Evolutionary conservation across 805 yeast species (phyloP).

Genomic region (Candida hispaniensis): DNA sequence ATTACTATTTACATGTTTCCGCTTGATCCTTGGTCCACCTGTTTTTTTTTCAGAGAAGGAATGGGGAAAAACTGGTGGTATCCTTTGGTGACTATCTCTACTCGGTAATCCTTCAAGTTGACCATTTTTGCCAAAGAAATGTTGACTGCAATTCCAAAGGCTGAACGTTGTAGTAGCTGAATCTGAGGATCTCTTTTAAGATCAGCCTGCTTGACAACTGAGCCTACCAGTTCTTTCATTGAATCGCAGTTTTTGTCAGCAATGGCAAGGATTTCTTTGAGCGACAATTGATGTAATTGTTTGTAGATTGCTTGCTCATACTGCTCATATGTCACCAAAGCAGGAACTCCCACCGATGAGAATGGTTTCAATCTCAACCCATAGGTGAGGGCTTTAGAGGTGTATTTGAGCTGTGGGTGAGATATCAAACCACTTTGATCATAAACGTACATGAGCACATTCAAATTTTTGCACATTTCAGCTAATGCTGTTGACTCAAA

Average conservation of each 20-base stretch:
- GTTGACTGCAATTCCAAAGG: conserved; percentile 7
- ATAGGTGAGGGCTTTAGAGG: conserved; percentile 32
- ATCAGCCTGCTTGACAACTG: conserved; percentile 14
- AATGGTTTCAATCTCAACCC: conserved; percentile 67
- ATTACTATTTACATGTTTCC: no score
- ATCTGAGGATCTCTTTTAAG: conserved; percentile 11
- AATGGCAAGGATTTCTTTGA: conserved; percentile 7
- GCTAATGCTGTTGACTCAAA: conserved; percentile 27
- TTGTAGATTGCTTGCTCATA: conserved; percentile 6
- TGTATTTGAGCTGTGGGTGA: conserved; percentile 16
- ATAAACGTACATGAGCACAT: conserved; percentile 7
- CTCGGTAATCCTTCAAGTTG: conserved; percentile 2
- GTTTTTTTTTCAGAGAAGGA: conserved; percentile 2
- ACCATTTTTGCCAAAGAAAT: conserved; percentile 7
- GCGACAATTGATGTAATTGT: conserved; percentile 3
- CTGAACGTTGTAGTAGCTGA: conserved; percentile 9
- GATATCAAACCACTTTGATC: conserved; percentile 4
- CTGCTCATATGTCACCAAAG: conserved; percentile 18
- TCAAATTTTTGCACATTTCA: conserved; percentile 22
- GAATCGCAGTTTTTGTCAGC: conserved; percentile 5
- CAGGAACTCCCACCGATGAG: conserved; percentile 70
- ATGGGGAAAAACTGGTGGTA: conserved; percentile 14
- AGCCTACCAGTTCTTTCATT: conserved; percentile 11
- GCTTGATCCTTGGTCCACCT: not conserved
- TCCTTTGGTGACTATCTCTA: conserved; percentile 9